A percentile compares a stretch with the other conserved stretches of the same genome.
Evolutionary conservation across 495 filamentous ascomycete genomes (phyloP).

Genomic region (Halenospora varia): DNA sequence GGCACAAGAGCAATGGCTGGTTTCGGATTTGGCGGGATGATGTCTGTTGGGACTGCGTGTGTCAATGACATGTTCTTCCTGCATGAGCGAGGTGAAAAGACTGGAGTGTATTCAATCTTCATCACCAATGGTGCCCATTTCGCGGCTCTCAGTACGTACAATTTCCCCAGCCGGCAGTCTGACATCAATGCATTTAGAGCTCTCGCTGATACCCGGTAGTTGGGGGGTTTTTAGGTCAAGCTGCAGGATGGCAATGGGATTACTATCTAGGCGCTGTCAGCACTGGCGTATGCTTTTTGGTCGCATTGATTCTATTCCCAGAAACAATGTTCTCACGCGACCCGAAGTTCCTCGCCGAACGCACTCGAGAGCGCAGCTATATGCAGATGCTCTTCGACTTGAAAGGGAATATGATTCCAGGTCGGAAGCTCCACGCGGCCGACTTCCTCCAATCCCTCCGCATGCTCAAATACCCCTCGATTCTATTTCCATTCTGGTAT

Average conservation of each 20-base stretch:
- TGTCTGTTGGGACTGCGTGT: slow-evolving; percentile 26
- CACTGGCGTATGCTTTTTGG: slow-evolving; percentile 13
- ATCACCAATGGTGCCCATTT: slow-evolving; percentile 28
- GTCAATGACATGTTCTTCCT: slow-evolving; percentile 30
- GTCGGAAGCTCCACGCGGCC: slow-evolving; percentile 14
- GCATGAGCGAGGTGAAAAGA: slow-evolving; percentile 27
- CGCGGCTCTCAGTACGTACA: slow-evolving; percentile 17
- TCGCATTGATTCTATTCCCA: slow-evolving; percentile 27
- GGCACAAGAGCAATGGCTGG: slow-evolving; percentile 23
- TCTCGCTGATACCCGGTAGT: slow-evolving; percentile 6
- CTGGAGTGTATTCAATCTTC: slow-evolving; percentile 27
- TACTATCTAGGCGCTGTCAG: slow-evolving; percentile 26
- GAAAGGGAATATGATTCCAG: slow-evolving; percentile 23
- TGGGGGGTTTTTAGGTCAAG: slow-evolving; percentile 23
- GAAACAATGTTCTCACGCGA: slow-evolving; percentile 30
- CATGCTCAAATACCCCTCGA: slow-evolving; percentile 28
- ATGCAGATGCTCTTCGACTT: slow-evolving; percentile 23
- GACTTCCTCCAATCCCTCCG: slow-evolving; percentile 26
- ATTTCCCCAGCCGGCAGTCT: neutral
- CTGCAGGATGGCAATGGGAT: slow-evolving; percentile 26
- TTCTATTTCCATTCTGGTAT: slow-evolving; percentile 26
- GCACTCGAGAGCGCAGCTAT: slow-evolving; percentile 23
- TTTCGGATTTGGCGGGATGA: slow-evolving; percentile 26
- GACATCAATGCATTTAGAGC: neutral
- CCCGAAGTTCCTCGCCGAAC: slow-evolving; percentile 14